phyloP scores from a whole-genome alignment of 768 basidiomycete genomes.

The Tylopilus plumbeoviolaceoides region DNA sequence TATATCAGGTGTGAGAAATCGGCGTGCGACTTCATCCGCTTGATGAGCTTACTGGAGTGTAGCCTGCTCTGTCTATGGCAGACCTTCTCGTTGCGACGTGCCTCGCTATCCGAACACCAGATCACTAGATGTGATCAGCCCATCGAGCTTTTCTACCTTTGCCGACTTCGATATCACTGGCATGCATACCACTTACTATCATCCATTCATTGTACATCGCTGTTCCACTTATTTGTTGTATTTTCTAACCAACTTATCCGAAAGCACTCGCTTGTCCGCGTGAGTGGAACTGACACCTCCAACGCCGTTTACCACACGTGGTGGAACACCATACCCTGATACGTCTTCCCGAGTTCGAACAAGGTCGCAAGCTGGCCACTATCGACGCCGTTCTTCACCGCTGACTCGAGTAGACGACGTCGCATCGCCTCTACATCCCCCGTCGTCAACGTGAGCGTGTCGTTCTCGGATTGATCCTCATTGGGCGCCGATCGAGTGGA shows the following conservation, averaged over 20 bases:
- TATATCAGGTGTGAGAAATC: slow-evolving; percentile 25
- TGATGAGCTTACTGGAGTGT: slow-evolving; percentile 1
- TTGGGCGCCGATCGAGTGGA: not conserved
- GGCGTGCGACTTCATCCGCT: not conserved
- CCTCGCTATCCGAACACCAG: slow-evolving; percentile 30
- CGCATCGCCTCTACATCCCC: slow-evolving; percentile 18
- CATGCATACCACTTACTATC: not conserved
- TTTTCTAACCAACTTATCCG: not conserved
- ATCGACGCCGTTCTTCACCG: not conserved
- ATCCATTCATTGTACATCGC: slow-evolving; percentile 1
- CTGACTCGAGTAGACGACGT: slow-evolving; percentile 8
- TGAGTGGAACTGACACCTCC: not conserved
- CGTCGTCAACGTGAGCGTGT: slow-evolving; percentile 15
- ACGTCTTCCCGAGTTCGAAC: slow-evolving; percentile 22
- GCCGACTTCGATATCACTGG: not conserved
- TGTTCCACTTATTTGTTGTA: not conserved
- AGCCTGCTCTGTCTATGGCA: slow-evolving; percentile 24
- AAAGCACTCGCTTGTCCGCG: too few relatives aligned
- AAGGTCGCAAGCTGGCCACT: slow-evolving; percentile 12
- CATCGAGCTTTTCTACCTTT: not conserved
- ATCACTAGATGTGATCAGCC: slow-evolving; percentile 14
- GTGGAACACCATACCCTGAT: slow-evolving; percentile 20
- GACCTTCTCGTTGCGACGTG: slow-evolving; percentile 31
- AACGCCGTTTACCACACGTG: slow-evolving; percentile 23
- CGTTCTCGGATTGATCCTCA: slow-evolving; percentile 1